phyloP scores from a whole-genome alignment of 768 basidiomycete species.

The Calocera viscosa region DNA sequence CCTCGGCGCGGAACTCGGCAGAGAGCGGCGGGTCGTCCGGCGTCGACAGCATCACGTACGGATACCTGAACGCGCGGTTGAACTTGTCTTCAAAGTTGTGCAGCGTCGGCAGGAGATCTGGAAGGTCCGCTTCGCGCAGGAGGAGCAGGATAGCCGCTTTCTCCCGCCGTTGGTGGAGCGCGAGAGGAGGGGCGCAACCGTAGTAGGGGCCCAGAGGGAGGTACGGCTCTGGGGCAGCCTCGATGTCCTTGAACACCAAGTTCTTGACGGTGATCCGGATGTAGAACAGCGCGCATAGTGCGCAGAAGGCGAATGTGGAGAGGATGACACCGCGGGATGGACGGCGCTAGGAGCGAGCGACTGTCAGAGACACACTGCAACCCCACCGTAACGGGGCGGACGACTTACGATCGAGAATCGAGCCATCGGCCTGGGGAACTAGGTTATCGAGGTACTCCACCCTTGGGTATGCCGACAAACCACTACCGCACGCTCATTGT shows the following conservation, averaged over 20 bases:
- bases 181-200: conserved; percentile 12
- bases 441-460: too few relatives aligned
- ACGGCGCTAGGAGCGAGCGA: neutral
- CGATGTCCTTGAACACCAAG: neutral
- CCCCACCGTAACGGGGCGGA: too few relatives aligned
- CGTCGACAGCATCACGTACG: conserved; percentile 15
- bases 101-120: conserved; percentile 17
- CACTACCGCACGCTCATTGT: too few relatives aligned
- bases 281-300: neutral
- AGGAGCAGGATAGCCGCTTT: conserved; percentile 18
- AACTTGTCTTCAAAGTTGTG: conserved; percentile 17
- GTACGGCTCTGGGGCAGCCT: neutral
- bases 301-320: neutral
- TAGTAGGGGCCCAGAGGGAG: conserved; percentile 9
- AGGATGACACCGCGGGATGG: neutral
- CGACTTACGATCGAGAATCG: too few relatives aligned
- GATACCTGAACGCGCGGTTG: conserved; percentile 16
- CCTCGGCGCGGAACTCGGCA: neutral
- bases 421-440: too few relatives aligned
- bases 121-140: conserved; percentile 15
- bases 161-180: conserved; percentile 11
- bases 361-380: too few relatives aligned
- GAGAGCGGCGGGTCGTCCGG: conserved; percentile 10
- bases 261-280: neutral
- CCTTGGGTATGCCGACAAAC: too few relatives aligned